Base-by-base conservation (phyloP, 208 protist genomes). In the Trypanosoma conorhini region DNA sequence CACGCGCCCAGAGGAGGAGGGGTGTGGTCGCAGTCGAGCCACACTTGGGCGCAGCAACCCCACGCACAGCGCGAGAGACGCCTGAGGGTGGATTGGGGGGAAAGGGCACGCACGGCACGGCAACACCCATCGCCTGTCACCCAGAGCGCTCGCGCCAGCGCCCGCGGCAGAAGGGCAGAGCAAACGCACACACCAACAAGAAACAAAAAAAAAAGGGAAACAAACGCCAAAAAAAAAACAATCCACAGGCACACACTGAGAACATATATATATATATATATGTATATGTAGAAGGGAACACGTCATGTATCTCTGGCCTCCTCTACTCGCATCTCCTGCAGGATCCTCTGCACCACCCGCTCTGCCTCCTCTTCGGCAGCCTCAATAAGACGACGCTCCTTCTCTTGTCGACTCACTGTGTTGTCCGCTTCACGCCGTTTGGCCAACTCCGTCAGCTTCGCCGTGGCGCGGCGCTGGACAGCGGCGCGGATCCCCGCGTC, bases 351-450 rank as follows among this genome's bases (percentile, higher is more conserved):
- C 62, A 95, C 87, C 35, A 95, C 77, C 22, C 80, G 77, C 62
- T 92, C 83, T 10, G 87, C 90, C 67, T 95, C 84, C 42, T 38
- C 76, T 71, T 95, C 90, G 5, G 90, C 90, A 61, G 76, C 75
- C 15, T 80, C 81, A 35, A 95, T 87, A 31, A 95, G 80, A 26
- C 55, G 35, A 38, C 82, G 74, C 65, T 94, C 88, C 48, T 75
- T 82, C 24, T 82, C 80, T 52, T 76, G 65, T 44, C 76, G 72
- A 56, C 58, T 73, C 13, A 76, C 59, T 4, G 44, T 24, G 0
- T 48, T 60, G 51, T 75, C 72, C 0, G 33, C 63, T 17, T 72
- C 67, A 24, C 74, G 62, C 30, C 59, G 72, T 51, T 75, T 64
- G 28, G 80, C 61, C 15, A 74, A 30, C 33, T 76, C 69, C 52